Conservation (phyloP, 73 alveolate genomes). For the Tetrahymena borealis region DNA sequence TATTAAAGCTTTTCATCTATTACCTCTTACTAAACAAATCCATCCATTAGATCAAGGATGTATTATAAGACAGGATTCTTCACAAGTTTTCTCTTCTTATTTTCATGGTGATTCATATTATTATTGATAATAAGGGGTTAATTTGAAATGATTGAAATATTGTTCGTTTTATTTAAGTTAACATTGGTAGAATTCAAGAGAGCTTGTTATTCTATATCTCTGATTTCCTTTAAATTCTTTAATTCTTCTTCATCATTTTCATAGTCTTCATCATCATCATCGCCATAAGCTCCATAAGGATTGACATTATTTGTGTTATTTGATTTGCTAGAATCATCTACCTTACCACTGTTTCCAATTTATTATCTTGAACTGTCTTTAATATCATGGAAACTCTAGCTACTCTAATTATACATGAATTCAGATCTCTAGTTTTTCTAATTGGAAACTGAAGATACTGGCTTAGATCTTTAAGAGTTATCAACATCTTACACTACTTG, state of each 20-base stretch:
- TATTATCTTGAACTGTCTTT: background rate
- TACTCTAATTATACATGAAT: background rate
- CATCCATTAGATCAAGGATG: too few relatives aligned
- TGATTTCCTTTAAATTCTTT: background rate
- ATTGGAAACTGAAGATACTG: background rate
- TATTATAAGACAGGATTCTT: too few relatives aligned
- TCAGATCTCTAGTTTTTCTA: background rate
- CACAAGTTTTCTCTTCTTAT: too few relatives aligned
- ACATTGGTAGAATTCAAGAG: background rate
- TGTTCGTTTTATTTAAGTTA: background rate
- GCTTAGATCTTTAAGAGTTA: background rate
- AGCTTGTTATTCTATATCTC: background rate
- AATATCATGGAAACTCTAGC: background rate
- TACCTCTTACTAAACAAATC: too few relatives aligned
- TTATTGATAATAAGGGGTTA: background rate
- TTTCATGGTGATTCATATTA: background rate
- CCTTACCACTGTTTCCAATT: background rate
- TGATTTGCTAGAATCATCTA: background rate
- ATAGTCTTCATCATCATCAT: background rate
- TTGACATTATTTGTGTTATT: background rate
- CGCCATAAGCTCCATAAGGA: background rate
- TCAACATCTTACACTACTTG: background rate
- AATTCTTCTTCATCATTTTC: background rate
- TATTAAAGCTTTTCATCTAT: too few relatives aligned
- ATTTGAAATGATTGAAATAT: background rate